Base-by-base conservation (phyloP, 306 rosid genomes). In the Gleditsia sinensis region DNA sequence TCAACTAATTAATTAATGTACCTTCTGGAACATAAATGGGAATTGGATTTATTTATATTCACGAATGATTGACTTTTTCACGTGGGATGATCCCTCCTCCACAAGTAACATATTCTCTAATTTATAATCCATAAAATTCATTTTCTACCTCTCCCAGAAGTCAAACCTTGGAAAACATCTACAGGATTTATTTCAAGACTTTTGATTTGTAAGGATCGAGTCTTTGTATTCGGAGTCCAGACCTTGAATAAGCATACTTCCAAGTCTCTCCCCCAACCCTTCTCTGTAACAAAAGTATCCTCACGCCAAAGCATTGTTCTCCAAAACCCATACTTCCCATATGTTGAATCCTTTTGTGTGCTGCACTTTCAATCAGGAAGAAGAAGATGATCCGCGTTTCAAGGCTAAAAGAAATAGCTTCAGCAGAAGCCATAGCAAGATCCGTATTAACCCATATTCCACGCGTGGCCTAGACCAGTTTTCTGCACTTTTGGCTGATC, bases 381-480 rank as follows among this genome's bases (percentile, higher is more conserved):
- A 80, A 56, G 81, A 83, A 28, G 78, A 80, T 72, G 88, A 75
- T 7, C 24, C 71, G 59, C 25, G 70, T 71, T 43, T 17, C 49
- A 27, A 37, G 34, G 12, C 66, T 69, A 85, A 88, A 1, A 69
- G 75, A 65, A 83, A 83, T 64, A 46, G 68, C 82, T 42, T 81
- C 72, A 82, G 59, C 78, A 81, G 46, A 34, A 19, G 40, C 25
- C 69, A 80, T 45, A 85, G 63, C 76, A 87, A 77, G 67, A 87
- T n/a, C n/a, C n/a, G 34, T 1, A 42, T 7, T 3, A 78, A 95
- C 73, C 99, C 99, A 0, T 95, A 88, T 53, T 80, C 99, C 17
- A 76, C 62, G 8, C 88, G 93, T 45, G 99, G 99, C 56, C 86
- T 92, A 1, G 99, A 95, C 51, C 88, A 90, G 50, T 95, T 95